phyloP scores from a whole-genome alignment of 495 filamentous ascomycete genomes.

The Hypoxylon rickii region DNA sequence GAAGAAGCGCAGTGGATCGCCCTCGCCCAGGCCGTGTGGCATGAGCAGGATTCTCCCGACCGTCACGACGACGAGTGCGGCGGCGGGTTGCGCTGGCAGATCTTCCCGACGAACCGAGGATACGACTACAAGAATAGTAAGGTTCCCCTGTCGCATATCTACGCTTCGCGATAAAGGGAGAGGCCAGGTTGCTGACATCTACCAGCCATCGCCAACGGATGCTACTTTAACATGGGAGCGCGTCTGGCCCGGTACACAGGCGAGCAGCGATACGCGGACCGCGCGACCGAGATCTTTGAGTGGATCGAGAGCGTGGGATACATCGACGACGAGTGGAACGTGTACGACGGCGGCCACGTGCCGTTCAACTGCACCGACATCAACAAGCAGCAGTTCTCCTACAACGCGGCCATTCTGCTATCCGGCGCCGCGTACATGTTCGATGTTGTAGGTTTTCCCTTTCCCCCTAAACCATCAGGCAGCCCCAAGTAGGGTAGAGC shows the following conservation, averaged over 20 bases:
- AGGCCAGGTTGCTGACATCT: neutral
- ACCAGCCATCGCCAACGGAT: slow-evolving; percentile 72
- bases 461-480: too few species aligned
- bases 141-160: neutral
- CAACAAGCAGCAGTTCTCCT: slow-evolving; percentile 71
- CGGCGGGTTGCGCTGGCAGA: slow-evolving; percentile 86
- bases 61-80: slow-evolving; percentile 68
- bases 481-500: too few species aligned
- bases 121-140: slow-evolving; percentile 88
- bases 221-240: slow-evolving; percentile 84
- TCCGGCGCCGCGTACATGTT: slow-evolving; percentile 81
- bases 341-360: slow-evolving; percentile 77
- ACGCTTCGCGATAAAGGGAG: neutral
- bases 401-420: slow-evolving; percentile 73
- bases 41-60: slow-evolving; percentile 60
- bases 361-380: slow-evolving; percentile 64
- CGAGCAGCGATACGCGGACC: slow-evolving; percentile 77
- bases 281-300: slow-evolving; percentile 73
- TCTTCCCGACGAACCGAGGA: slow-evolving; percentile 73
- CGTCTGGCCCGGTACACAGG: slow-evolving; percentile 76
- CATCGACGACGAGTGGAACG: slow-evolving; percentile 64
- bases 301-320: slow-evolving; percentile 70
- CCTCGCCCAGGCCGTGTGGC: slow-evolving; percentile 79
- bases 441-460: slow-evolving; percentile 59
- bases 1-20: slow-evolving; percentile 70